These are phyloP conservation scores for Achaetomiella virescens DNA, from an alignment of 495 filamentous ascomycete genomes.

Conservation along the genomic window DNA sequence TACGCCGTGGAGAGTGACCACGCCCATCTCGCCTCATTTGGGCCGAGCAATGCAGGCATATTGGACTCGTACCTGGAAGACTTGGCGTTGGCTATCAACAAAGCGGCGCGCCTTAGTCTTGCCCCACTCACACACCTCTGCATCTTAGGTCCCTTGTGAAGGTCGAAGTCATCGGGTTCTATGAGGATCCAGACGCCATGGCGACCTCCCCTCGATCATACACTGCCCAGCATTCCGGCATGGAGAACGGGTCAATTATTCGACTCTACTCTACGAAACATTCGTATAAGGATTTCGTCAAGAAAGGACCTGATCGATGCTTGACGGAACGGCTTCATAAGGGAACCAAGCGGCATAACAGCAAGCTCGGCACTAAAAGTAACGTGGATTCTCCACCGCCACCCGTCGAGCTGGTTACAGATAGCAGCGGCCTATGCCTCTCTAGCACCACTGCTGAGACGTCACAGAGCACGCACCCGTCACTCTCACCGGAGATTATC, in stretches of 20 bases:
- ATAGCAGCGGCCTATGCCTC: neutral
- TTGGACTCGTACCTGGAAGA: constrained; percentile 47
- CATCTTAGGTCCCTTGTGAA: constrained; percentile 47
- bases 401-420: neutral
- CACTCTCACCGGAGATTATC: constrained; percentile 32
- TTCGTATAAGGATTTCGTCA: constrained; percentile 44
- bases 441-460: neutral
- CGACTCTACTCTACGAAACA: constrained; percentile 51
- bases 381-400: neutral
- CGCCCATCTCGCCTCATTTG: constrained; percentile 51
- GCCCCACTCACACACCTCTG: constrained; percentile 38
- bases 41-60: constrained; percentile 43
- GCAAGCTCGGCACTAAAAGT: neutral
- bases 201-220: constrained; percentile 20
- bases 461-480: neutral
- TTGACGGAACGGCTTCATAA: constrained; percentile 36
- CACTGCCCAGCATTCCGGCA: neutral
- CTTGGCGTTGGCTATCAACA: constrained; percentile 38
- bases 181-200: constrained; percentile 47
- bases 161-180: constrained; percentile 57
- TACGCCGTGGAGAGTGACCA: constrained; percentile 53
- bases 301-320: constrained; percentile 39
- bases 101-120: constrained; percentile 37
- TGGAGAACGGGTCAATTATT: constrained; percentile 21
- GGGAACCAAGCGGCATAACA: constrained; percentile 12